These are phyloP conservation scores for Phytophthora sp. DNA, from an alignment of 352 stramenopile species.

Conservation along the genomic window DNA sequence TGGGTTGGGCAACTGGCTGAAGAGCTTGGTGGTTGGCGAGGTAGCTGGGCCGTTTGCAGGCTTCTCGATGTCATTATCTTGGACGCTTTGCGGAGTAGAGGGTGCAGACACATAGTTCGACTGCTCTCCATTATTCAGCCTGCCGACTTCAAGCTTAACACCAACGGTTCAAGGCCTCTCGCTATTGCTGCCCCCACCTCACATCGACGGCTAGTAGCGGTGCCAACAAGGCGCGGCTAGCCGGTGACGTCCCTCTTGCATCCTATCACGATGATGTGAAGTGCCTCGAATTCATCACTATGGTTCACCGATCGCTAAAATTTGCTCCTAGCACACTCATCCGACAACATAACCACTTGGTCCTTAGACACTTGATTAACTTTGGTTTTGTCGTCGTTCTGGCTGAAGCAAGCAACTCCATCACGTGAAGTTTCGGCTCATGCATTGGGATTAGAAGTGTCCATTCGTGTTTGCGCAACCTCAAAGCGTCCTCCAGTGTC, in stretches of 20 bases:
- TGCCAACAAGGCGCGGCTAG: too few relatives aligned
- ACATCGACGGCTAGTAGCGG: too few relatives aligned
- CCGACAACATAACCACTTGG: too few relatives aligned
- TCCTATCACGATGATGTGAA: conserved; percentile 8
- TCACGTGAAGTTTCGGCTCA: neutral
- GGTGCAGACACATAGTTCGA: conserved; percentile 22
- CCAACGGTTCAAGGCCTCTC: neutral
- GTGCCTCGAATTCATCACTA: too few relatives aligned
- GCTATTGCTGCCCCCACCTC: neutral
- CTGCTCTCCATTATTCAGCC: neutral
- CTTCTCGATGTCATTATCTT: neutral
- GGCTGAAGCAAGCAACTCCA: neutral
- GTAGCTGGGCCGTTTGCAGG: neutral
- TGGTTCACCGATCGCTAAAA: too few relatives aligned
- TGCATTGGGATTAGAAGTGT: neutral
- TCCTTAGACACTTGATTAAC: too few relatives aligned
- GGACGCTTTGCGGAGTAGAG: conserved; percentile 1
- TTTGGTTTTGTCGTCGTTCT: too few relatives aligned
- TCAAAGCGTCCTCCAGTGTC: conserved; percentile 2
- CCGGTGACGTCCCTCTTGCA: neutral
- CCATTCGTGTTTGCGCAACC: conserved; percentile 18
- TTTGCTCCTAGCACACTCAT: too few relatives aligned
- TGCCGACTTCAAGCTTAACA: neutral
- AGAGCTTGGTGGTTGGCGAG: neutral
- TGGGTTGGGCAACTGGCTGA: conserved; percentile 24